A percentile compares a stretch with the other conserved stretches of the same genome.
Evolutionary conservation across 1,139 yeast species (phyloP).

Genomic region (Hemisphaericaspora xylofermentans): DNA sequence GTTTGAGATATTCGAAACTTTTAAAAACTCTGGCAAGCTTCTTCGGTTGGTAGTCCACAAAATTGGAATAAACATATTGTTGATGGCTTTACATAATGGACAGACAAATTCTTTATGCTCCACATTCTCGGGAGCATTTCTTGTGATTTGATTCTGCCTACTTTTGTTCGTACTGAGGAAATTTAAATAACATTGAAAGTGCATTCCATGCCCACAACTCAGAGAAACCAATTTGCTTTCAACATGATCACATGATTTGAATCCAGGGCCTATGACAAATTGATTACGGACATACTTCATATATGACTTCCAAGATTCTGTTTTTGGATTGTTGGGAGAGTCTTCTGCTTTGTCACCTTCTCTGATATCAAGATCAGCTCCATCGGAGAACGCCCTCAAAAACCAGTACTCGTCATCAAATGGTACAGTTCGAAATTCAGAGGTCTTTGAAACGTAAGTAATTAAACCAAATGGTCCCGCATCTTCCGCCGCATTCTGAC

Average conservation of each 20-base stretch:
- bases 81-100: constrained; percentile 86
- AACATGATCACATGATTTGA: constrained; percentile 42
- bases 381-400: constrained; percentile 59
- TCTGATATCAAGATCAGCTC: constrained; percentile 49
- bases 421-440: constrained; percentile 65
- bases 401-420: constrained; percentile 67
- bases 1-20: constrained; percentile 13
- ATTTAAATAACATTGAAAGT: constrained; percentile 70
- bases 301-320: constrained; percentile 37
- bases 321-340: constrained; percentile 18
- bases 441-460: constrained; percentile 56
- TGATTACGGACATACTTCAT: constrained; percentile 36
- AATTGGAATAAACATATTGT: constrained; percentile 80
- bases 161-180: constrained; percentile 54
- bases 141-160: constrained; percentile 70
- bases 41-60: constrained; percentile 47
- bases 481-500: constrained; percentile 76
- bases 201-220: constrained; percentile 96
- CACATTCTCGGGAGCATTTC: constrained; percentile 76
- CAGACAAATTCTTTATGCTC: constrained; percentile 77
- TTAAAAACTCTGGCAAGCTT: constrained; percentile 24
- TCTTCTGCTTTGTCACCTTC: constrained; percentile 10
- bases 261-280: constrained; percentile 70
- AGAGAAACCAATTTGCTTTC: constrained; percentile 58
- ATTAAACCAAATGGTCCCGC: constrained; percentile 78